Percentiles rank a stretch among this genome's conserved stretches.
phyloP scores from a whole-genome alignment of 768 basidiomycete species.

The Termitomyces sp. region DNA sequence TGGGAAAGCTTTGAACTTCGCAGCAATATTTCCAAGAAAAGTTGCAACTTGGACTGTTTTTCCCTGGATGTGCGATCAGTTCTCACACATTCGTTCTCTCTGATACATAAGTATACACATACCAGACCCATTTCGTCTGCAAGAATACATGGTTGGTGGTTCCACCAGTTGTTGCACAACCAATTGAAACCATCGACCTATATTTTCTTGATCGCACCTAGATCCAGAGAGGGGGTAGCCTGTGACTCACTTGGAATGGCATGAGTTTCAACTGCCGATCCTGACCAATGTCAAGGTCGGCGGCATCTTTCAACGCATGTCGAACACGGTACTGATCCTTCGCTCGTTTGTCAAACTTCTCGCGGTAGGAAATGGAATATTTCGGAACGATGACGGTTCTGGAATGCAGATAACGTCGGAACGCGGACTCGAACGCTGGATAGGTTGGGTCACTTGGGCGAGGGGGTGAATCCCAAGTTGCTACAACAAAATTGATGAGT shows the following conservation, averaged over 20 bases:
- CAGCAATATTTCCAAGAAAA: conserved; percentile 67
- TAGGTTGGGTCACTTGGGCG: conserved; percentile 52
- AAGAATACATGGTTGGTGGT: conserved; percentile 77
- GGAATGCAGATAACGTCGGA: conserved; percentile 62
- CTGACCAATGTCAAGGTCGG: conserved; percentile 69
- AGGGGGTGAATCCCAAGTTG: conserved; percentile 93
- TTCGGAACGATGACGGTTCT: conserved; percentile 57
- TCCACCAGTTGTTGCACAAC: conserved; percentile 89
- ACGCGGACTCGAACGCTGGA: conserved; percentile 62
- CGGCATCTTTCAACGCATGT: conserved; percentile 43
- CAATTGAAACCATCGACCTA: conserved; percentile 82
- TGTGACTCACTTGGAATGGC: conserved; percentile 72
- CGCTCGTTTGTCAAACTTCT: conserved; percentile 48
- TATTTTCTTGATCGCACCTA: background rate
- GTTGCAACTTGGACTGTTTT: conserved; percentile 92
- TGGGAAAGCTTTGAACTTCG: conserved; percentile 62
- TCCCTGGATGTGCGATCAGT: conserved; percentile 40
- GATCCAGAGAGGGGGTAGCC: conserved; percentile 3
- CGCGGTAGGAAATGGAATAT: conserved; percentile 36
- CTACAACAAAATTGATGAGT: conserved; percentile 34
- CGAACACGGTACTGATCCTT: conserved; percentile 50
- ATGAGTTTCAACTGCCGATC: conserved; percentile 62
- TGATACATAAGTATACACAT: conserved; percentile 10
- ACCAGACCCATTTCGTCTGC: conserved; percentile 99
- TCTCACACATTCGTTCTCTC: background rate